Evolutionary conservation across 257 asterid species (phyloP).

Genomic region (Gardenia jasminoides): DNA sequence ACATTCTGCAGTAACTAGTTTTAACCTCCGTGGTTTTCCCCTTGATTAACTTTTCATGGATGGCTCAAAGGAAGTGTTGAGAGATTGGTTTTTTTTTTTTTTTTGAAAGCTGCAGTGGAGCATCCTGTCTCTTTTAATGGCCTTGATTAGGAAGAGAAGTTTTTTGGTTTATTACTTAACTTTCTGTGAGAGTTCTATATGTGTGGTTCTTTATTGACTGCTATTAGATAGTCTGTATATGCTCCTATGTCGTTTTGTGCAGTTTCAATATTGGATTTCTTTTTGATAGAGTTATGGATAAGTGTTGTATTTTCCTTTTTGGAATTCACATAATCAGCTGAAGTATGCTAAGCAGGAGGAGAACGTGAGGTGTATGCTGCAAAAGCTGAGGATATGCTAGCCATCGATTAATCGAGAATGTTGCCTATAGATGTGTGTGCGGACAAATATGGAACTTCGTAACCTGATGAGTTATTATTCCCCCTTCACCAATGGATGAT

Average conservation of each 20-base stretch:
- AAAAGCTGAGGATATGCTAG: neutral
- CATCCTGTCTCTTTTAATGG: neutral
- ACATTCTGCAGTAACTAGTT: too few species aligned
- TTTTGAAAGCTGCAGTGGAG: neutral
- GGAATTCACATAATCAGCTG: neutral
- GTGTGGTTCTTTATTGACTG: neutral
- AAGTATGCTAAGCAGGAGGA: neutral
- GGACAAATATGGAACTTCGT: neutral
- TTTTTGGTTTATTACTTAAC: too few species aligned
- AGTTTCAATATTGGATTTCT: neutral
- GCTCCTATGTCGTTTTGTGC: neutral
- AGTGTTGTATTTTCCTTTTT: neutral
- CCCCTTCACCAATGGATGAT: neutral
- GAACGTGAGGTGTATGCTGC: neutral
- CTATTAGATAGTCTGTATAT: too few species aligned
- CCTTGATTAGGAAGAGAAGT: neutral
- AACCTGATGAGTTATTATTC: neutral
- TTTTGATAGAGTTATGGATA: neutral
- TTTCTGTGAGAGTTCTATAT: neutral
- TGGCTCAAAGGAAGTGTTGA: neutral
- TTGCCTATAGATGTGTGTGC: neutral
- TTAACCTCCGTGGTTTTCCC: neutral
- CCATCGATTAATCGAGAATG: neutral
- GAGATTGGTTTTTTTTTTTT: neutral
- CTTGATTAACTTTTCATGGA: neutral